phyloP scores from a whole-genome alignment of 2,329 filamentous ascomycete species.

The Rachicladosporium sp. region DNA sequence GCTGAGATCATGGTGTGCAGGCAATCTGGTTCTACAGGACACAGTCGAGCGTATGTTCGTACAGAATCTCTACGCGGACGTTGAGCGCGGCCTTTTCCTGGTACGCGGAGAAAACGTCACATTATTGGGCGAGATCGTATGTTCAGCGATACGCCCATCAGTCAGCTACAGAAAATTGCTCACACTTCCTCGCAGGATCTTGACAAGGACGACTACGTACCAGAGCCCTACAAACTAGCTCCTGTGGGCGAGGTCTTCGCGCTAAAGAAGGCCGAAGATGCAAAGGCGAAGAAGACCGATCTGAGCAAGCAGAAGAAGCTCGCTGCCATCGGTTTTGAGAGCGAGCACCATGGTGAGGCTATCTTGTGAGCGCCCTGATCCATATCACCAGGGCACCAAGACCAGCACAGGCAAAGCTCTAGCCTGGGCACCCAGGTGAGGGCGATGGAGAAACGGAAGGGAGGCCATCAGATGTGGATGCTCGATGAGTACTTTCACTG shows the following conservation, averaged over 20 bases:
- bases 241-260: constrained; percentile 58
- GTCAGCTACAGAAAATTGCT: background rate
- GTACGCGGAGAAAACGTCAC: constrained; percentile 96
- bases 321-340: constrained; percentile 72
- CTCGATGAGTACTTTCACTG: constrained; percentile 8
- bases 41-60: constrained; percentile 82
- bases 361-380: constrained; percentile 48
- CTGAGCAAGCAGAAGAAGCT: constrained; percentile 61
- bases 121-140: constrained; percentile 75
- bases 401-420: background rate
- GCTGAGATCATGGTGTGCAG: constrained; percentile 33
- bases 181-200: constrained; percentile 47
- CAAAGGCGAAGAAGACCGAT: constrained; percentile 56
- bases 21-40: constrained; percentile 88
- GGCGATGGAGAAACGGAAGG: background rate
- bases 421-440: background rate
- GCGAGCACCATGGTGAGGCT: constrained; percentile 67
- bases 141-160: constrained; percentile 8
- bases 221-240: constrained; percentile 53
- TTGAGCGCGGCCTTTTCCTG: constrained; percentile 75
- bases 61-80: constrained; percentile 64
- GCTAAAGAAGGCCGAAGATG: constrained; percentile 60
- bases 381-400: background rate
- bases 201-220: constrained; percentile 84
- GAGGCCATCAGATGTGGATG: constrained; percentile 1